These are phyloP conservation scores for Monosporascus sp. DNA, from an alignment of 2,329 filamentous ascomycete genomes.

Conservation along the genomic window DNA sequence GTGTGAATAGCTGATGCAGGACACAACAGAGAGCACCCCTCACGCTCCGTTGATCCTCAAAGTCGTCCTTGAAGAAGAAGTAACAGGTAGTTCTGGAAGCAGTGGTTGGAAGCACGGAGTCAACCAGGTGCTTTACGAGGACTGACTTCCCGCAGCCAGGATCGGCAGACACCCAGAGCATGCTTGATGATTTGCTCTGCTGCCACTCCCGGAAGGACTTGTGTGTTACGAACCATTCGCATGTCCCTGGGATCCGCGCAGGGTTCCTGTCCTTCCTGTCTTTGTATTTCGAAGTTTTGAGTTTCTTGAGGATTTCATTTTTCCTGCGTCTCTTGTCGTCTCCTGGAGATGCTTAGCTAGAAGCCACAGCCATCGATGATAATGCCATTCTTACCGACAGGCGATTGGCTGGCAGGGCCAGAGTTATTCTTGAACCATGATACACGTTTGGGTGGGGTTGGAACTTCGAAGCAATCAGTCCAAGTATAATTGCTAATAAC, in stretches of 20 bases:
- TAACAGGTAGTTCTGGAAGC: constrained; percentile 26
- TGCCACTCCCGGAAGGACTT: constrained; percentile 12
- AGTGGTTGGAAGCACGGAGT: constrained; percentile 19
- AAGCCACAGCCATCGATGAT: too few relatives aligned
- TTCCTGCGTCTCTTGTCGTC: too few relatives aligned
- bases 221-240: constrained; percentile 14
- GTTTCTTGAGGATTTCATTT: neutral
- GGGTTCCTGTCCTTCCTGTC: constrained; percentile 25
- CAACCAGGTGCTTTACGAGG: constrained; percentile 30
- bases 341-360: too few relatives aligned
- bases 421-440: too few relatives aligned
- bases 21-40: constrained; percentile 28
- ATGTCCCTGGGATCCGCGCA: constrained; percentile 19
- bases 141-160: constrained; percentile 42
- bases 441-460: too few relatives aligned
- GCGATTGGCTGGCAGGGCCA: too few relatives aligned
- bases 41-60: constrained; percentile 23
- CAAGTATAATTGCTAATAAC: too few relatives aligned
- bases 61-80: constrained; percentile 33
- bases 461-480: too few relatives aligned
- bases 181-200: neutral
- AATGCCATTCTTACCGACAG: too few relatives aligned
- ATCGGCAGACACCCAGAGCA: constrained; percentile 34
- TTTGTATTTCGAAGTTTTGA: constrained; percentile 12
- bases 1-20: constrained; percentile 32